Conservation (phyloP, 257 asterid species). For the Solanum sitiens region DNA sequence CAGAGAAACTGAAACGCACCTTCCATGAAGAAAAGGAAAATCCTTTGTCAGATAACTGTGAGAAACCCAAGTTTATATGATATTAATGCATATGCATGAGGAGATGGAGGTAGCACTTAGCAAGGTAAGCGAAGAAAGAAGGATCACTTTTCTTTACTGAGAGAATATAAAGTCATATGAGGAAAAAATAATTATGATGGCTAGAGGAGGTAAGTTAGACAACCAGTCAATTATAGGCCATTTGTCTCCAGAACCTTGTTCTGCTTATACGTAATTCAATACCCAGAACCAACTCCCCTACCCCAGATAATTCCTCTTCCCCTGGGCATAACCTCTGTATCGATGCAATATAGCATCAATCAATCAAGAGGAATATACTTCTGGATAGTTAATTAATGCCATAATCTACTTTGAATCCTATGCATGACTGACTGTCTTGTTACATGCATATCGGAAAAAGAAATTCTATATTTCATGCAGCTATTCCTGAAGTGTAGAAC, state of each 20-base stretch:
- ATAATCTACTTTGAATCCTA: background rate
- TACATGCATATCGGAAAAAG: background rate
- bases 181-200: background rate
- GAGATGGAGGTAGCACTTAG: background rate
- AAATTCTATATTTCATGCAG: background rate
- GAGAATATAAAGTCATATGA: background rate
- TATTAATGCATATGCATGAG: background rate
- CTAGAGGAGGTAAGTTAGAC: background rate
- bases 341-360: background rate
- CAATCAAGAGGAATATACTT: background rate
- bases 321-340: background rate
- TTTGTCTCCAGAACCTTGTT: background rate
- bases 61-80: background rate
- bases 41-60: conserved; percentile 4
- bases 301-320: background rate
- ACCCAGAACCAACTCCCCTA: background rate
- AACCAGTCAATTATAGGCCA: background rate
- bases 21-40: conserved; percentile 19
- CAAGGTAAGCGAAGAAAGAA: background rate
- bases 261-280: background rate
- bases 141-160: background rate
- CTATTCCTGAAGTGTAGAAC: background rate
- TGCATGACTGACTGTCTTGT: background rate
- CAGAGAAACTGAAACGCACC: conserved; percentile 70
- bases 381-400: background rate